phyloP scores from a whole-genome alignment of 768 basidiomycete genomes.

The Pleurotus platypus region DNA sequence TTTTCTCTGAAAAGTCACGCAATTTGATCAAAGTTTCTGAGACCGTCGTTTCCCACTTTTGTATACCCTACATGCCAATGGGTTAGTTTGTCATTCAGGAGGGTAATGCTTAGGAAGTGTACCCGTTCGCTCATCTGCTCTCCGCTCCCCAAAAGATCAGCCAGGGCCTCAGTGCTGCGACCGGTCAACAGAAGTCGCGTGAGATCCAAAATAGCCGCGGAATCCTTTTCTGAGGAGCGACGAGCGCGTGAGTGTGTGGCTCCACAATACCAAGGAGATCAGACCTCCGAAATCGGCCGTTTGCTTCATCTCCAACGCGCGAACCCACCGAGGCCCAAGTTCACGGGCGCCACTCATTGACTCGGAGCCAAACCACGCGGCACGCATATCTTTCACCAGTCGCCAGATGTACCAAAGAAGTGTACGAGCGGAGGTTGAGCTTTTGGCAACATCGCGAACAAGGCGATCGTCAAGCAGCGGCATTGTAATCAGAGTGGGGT shows the following conservation, averaged over 20 bases:
- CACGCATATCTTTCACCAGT: conserved; percentile 68
- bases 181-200: conserved; percentile 71
- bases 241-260: conserved; percentile 7
- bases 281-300: conserved; percentile 64
- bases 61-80: conserved; percentile 51
- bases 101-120: conserved; percentile 17
- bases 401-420: conserved; percentile 70
- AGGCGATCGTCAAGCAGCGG: conserved; percentile 55
- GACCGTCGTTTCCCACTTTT: conserved; percentile 80
- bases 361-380: conserved; percentile 70
- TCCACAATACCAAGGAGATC: conserved; percentile 19
- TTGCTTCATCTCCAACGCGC: conserved; percentile 60
- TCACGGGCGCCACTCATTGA: conserved; percentile 64
- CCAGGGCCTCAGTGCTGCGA: conserved; percentile 62
- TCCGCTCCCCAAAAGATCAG: conserved; percentile 72
- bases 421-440: conserved; percentile 68
- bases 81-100: conserved; percentile 15
- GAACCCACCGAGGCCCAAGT: conserved; percentile 71
- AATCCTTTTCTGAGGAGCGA: conserved; percentile 46
- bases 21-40: conserved; percentile 67
- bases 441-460: conserved; percentile 65
- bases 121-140: conserved; percentile 85
- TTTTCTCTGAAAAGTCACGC: conserved; percentile 70
- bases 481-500: conserved; percentile 46
- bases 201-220: conserved; percentile 67